Conservation (phyloP, 495 filamentous ascomycete genomes). For the Penicillium cinerascens region DNA sequence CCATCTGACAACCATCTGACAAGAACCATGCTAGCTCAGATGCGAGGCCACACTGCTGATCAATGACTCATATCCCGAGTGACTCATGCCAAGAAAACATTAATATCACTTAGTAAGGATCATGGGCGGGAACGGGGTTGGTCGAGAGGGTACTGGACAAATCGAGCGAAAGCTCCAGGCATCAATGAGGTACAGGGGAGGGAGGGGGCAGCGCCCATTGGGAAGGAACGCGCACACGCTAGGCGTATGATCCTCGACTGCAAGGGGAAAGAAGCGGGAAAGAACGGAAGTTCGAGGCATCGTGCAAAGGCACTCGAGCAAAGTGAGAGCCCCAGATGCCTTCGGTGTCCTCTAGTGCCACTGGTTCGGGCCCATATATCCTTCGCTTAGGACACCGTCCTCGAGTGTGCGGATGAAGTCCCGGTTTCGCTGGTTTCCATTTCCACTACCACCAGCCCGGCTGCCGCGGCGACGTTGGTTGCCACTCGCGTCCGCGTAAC, state of each 20-base stretch:
- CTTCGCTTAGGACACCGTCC: constrained; percentile 86
- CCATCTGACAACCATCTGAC: background rate
- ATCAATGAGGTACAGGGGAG: constrained; percentile 6
- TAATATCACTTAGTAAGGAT: background rate
- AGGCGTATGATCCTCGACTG: constrained; percentile 9
- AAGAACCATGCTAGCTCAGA: background rate
- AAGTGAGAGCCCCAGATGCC: background rate
- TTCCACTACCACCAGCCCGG: constrained; percentile 53
- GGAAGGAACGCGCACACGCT: constrained; percentile 5
- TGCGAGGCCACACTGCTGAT: background rate
- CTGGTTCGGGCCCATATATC: constrained; percentile 61
- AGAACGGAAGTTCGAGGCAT: constrained; percentile 5
- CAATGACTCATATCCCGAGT: background rate
- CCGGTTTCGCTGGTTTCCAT: constrained; percentile 59
- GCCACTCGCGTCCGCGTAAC: constrained; percentile 60
- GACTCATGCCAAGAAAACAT: constrained; percentile 6
- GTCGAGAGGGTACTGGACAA: constrained; percentile 5
- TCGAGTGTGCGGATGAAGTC: constrained; percentile 94
- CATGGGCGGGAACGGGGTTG: constrained; percentile 1
- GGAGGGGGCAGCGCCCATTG: constrained; percentile 4
- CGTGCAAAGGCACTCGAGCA: background rate
- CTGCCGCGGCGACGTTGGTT: constrained; percentile 75
- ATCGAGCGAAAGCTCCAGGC: constrained; percentile 12
- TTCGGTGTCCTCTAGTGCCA: constrained; percentile 47
- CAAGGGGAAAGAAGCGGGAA: background rate